Evolutionary conservation across 306 rosid species (phyloP), one percentile per base, ranked within the genome.

Genomic region (Cucumis cinereus): DNA sequence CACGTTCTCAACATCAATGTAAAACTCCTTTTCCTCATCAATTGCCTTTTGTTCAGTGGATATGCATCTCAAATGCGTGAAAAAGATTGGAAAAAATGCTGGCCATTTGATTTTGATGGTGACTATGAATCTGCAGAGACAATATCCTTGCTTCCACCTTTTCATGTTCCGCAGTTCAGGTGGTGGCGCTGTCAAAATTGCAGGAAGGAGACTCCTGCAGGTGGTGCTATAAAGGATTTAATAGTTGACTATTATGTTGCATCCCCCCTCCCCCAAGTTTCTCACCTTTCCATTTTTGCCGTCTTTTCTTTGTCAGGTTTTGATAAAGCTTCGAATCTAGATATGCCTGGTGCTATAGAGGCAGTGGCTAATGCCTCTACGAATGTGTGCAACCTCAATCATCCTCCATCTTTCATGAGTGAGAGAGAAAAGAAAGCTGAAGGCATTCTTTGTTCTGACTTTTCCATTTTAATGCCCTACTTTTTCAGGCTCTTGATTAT

Each of bases 51-150:
- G 70, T 58, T 14, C 91, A 95, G 99, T 69, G 98, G 89, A 60
- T 91, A 85, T 81, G 98, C 90, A 24, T 86, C 96, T 73, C 96
- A 87, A 77, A 72, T 91, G 76, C 92, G 94, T 17, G 79, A 83
- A 68, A 90, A 90, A 76, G 90, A 93, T 87, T 90, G 96, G 98
- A 88, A 87, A 82, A 71, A 55, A 41, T 85, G 97, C 75, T 92
- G 92, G 88, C 99, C 99, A 73, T 95, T 95, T 84, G 82, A 85
- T 72, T 63, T 83, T 72, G 82, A 85, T 62, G 81, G 82, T 45
- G 82, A 78, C 50, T 58, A 41, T 53, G 89, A 86, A 63, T 81
- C 84, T 79, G 58, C 52, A 23, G 79, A 85, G 81, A 84, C 66
- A 79, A 73, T 64, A 71, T 83, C 88, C 28, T 66, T 82, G 60